Base-by-base conservation (phyloP, 2,329 filamentous ascomycete genomes). In the Fusarium papillatum region DNA sequence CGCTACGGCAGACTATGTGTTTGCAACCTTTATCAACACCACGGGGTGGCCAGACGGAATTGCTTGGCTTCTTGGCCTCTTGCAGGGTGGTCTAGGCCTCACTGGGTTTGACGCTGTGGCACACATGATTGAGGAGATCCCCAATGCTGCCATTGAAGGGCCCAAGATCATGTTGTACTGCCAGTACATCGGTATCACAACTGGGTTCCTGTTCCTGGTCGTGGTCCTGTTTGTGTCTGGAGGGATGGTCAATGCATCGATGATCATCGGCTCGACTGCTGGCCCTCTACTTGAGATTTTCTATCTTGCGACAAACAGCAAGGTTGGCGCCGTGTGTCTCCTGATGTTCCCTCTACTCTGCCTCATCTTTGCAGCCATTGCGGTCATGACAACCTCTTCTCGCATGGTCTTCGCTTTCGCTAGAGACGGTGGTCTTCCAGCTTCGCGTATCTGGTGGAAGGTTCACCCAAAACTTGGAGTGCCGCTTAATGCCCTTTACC, bases 401-500 rank as follows among this genome's bases (percentile, higher is more conserved):
- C 88, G 92, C 10, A 93, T 93, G 89, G 90, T 90, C 11, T 94
- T 92, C 78, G 92, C 93, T 0, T 94, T 94, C 73, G 91, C 82
- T 8, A 74, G 83, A 29, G 93, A 95, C 70, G 90, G 92, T 4
- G 93, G 93, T 14, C 87, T 95, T 9, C 93, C 93, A 0, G 88
- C 87, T 43, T 92, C 91, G 6, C 84, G 81, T 2, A 82, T 92
- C 75, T 93, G 94, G 73, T 88, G 91, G 64, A 87, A 85, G 55
- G 89, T 95, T 2, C 91, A 95, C 78, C 86, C 88, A 0, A 86
- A 81, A 17, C 87, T 94, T 0, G 89, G 89, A 1, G 88, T 94
- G 2, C 93, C 93, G 0, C 83, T 95, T 17, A 94, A 95, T 77
- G 89, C 93, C 0, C 84, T 95, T 2, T 85, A 91, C 16, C 86